A percentile compares a stretch with the other conserved stretches of the same genome.
Evolutionary conservation across 148 eudicot species (phyloP).

Genomic region (Polygonum aviculare): DNA sequence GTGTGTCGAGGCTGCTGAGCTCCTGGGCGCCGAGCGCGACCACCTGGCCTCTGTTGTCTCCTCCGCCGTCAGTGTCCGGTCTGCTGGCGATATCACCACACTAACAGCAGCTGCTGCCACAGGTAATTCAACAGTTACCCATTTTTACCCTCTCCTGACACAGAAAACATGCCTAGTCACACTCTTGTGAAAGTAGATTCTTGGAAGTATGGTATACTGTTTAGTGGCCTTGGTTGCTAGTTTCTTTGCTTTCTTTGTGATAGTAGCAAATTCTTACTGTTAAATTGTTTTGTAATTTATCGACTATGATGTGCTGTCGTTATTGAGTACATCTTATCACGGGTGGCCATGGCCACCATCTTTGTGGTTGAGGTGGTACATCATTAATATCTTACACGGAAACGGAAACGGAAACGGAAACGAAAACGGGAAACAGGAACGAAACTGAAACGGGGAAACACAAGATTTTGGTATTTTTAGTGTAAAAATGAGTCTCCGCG

Average conservation of each 20-base stretch:
- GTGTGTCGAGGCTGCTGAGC: conserved; percentile 90
- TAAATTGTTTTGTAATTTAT: not conserved
- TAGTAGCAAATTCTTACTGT: not conserved
- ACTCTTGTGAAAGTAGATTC: not conserved
- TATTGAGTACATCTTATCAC: not conserved
- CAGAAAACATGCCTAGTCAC: too few relatives aligned
- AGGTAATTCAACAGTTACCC: conserved; percentile 25
- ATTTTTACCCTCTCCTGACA: too few relatives aligned
- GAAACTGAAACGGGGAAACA: too few relatives aligned
- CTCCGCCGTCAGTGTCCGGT: conserved; percentile 80
- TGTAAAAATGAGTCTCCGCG: too few relatives aligned
- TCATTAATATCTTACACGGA: not conserved
- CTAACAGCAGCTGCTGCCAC: conserved; percentile 94
- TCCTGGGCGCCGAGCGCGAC: conserved; percentile 84
- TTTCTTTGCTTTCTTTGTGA: not conserved
- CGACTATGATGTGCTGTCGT: not conserved
- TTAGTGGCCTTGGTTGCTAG: not conserved
- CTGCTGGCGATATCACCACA: conserved; percentile 87
- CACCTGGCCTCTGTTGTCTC: conserved; percentile 68
- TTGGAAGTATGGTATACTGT: too few relatives aligned
- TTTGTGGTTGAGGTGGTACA: not conserved
- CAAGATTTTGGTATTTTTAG: too few relatives aligned
- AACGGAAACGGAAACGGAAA: too few relatives aligned
- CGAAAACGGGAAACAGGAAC: too few relatives aligned
- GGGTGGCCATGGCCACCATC: not conserved